These are phyloP conservation scores for Vinca major DNA, from an alignment of 305 asterid genomes.

Conservation along the genomic window DNA sequence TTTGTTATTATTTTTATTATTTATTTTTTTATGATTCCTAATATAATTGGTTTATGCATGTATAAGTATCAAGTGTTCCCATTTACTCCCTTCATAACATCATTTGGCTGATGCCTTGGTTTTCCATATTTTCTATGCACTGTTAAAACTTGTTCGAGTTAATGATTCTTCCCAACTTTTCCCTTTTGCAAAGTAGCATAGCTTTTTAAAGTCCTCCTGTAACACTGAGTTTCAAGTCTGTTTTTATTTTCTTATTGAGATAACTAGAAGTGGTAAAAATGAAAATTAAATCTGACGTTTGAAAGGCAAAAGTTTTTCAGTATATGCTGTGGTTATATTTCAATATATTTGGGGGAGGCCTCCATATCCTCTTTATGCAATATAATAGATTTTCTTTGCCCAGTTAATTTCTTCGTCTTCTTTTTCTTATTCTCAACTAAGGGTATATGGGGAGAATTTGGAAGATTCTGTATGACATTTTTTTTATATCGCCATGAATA, in stretches of 20 bases:
- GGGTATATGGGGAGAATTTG: background rate
- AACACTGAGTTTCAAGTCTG: background rate
- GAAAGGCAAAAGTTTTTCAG: background rate
- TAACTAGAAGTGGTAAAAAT: background rate
- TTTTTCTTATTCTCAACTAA: background rate
- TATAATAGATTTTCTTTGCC: no score
- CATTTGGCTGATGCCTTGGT: background rate
- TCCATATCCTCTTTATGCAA: background rate
- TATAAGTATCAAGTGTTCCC: background rate
- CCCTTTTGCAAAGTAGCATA: background rate
- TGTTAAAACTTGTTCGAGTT: background rate
- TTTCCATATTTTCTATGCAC: background rate
- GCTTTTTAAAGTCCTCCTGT: background rate
- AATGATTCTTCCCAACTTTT: background rate
- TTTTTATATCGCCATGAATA: background rate
- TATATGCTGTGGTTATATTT: background rate
- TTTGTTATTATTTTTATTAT: background rate
- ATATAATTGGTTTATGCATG: no score
- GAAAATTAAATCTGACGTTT: background rate
- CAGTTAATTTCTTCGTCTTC: background rate
- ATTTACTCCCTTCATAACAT: background rate
- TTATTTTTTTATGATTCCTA: conserved; percentile 10
- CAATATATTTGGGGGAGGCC: background rate
- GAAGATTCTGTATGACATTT: background rate
- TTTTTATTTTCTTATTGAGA: background rate